Evolutionary conservation across 805 yeast genomes (phyloP), one percentile per base, ranked within the genome.

Genomic region (Spathaspora hagerdaliae): DNA sequence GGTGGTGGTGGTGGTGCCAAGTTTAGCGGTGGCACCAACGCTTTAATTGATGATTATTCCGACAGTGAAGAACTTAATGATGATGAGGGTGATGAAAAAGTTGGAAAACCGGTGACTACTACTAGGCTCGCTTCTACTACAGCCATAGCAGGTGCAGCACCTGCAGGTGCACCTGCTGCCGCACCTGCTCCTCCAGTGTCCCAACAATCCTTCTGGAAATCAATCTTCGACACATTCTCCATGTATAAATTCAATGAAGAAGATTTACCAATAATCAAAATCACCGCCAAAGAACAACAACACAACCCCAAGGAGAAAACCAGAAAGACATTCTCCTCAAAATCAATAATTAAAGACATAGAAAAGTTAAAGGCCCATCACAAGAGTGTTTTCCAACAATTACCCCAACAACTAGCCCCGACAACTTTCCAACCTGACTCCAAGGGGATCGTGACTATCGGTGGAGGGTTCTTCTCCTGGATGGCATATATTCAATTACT

Each of bases 401-500:
- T 48, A 39, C 49, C 51, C 27, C 29, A 31, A n/a, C 13, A 26
- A 27, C 36, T 48, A 33, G 75, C 79, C 1, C 68, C 71, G 14
- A 66, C 72, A 70, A 48, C 47, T 5, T 34, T 40, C 2, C 67
- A 65, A 50, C 46, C 54, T n/a, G 65, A 58, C 6, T 50, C 67
- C 1, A 51, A 53, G 27, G 76, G 76, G 10, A 64, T 62, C 46
- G 81, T 78, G n/a, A 58, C 77, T 31, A 75, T 78, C 34, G 83
- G 83, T 6, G 78, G 83, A 14, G 78, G 76, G 1, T 58, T 70
- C 49, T 78, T 67, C 51, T 64, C 74, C 36, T 75, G 82, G 80
- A 61, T 78, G 39, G 64, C 79, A 4, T 65, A 71, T 50, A 52
- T 78, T 35, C 77, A 71, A 36, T 72, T 78, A 32, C 63, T 64